These are phyloP conservation scores for Eutrema japonicum DNA, from an alignment of 345 rosid species.

Conservation along the genomic window DNA sequence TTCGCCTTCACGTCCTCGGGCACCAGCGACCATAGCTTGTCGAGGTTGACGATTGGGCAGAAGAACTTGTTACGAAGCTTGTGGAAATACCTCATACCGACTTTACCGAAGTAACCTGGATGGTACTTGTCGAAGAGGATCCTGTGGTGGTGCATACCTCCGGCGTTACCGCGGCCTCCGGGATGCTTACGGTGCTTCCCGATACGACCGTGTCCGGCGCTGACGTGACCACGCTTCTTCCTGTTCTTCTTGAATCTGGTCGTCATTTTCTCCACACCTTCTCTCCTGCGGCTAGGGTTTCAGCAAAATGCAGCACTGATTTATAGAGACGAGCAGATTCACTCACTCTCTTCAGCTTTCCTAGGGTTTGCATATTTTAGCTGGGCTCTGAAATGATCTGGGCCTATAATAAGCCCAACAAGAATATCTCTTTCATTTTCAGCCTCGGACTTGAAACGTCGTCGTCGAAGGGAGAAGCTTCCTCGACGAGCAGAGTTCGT, in stretches of 20 bases:
- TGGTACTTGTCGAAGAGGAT: constrained; percentile 94
- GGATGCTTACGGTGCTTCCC: constrained; percentile 91
- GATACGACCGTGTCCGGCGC: constrained; percentile 85
- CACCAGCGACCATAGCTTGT: constrained; percentile 78
- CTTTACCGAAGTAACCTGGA: constrained; percentile 85
- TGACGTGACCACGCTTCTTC: constrained; percentile 91
- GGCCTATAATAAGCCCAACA: constrained; percentile 21
- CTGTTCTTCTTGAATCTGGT: constrained; percentile 77
- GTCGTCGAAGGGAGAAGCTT: not conserved
- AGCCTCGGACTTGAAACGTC: constrained; percentile 2
- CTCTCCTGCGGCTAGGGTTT: constrained; percentile 39
- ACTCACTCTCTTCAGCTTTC: constrained; percentile 18
- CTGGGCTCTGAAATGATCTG: not conserved
- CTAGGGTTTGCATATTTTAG: constrained; percentile 33
- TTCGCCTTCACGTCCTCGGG: constrained; percentile 68
- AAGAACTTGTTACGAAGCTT: constrained; percentile 78
- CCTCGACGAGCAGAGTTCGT: not conserved
- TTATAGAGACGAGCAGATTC: not conserved
- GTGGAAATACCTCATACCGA: constrained; percentile 92
- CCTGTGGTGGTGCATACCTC: constrained; percentile 92
- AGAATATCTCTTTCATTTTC: not conserved
- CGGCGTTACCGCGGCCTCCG: constrained; percentile 89
- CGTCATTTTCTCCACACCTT: constrained; percentile 22
- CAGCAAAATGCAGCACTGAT: not conserved
- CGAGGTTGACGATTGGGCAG: constrained; percentile 84